Evolutionary conservation across 768 basidiomycete genomes (phyloP), one percentile per base, ranked within the genome.

Genomic region (Russula sp.): DNA sequence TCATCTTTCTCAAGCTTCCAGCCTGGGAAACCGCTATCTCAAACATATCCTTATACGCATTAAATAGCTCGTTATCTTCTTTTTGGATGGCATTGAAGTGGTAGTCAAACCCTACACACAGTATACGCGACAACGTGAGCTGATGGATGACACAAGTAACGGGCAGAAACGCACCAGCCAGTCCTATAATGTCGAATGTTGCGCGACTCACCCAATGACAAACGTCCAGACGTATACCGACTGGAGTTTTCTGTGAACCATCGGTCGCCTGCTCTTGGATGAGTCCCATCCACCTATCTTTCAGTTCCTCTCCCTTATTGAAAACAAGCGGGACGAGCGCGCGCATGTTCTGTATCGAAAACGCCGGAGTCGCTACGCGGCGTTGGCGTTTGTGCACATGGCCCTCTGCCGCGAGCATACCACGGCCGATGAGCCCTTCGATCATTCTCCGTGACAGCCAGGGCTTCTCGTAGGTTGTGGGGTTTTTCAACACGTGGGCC

Each of bases 171-270:
- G 49, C 58, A 90, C 89, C 90, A 45, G 93, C 90, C n/a, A 90
- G 71, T 1, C 93, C 94, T 66, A 97, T 93, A 47, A 95, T 86
- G 71, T 96, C 94, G 68, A 97, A 89, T 0, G 93, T 93, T 9
- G 86, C 85, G 46, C 91, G 80, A 65, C 85, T 88, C 38, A 94
- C 73, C 87, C 88, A 95, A 66, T 82, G 83, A 69, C 83, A 85
- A 7, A 94, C 82, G 68, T 97, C 90, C 29, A 97, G 69, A 68
- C 68, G 78, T 62, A 70, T 68, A 7, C 68, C 76, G 8, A 69
- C 51, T 49, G 20, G 58, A 10, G 43, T 59, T 9, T 63, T 59
- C 5, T 66, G 53, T 1, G 36, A 22, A 16, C n/a, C 18, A 42
- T 68, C 50, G 49, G 70, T 69, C 52, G 67, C 64, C 63, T 75